phyloP scores from a whole-genome alignment of 106 monocot genomes.

The Triglochin maritima region DNA sequence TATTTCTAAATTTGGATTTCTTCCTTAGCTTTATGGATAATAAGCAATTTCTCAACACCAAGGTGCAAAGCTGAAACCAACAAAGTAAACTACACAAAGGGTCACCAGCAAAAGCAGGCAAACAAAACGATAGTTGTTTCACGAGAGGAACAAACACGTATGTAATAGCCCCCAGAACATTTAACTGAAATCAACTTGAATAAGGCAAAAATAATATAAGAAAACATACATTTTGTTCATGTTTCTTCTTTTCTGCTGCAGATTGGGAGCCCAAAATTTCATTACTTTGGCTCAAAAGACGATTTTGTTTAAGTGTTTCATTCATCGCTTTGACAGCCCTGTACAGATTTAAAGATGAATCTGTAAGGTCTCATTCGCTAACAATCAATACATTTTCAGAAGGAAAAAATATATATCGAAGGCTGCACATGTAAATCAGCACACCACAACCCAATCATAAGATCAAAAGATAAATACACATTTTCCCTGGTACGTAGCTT shows the following conservation, averaged over 20 bases:
- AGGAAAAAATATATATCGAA: too few species aligned
- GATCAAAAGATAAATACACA: too few species aligned
- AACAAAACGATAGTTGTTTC: background rate
- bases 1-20: too few species aligned
- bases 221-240: conserved; percentile 41
- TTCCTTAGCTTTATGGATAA: too few species aligned
- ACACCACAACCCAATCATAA: too few species aligned
- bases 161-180: background rate
- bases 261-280: conserved; percentile 24
- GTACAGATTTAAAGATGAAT: background rate
- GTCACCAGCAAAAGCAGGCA: background rate
- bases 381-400: too few species aligned
- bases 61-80: too few species aligned
- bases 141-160: too few species aligned
- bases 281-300: conserved; percentile 28
- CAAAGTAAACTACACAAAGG: too few species aligned
- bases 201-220: background rate
- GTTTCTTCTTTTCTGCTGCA: conserved; percentile 15
- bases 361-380: background rate
- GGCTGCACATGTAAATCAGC: too few species aligned
- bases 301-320: conserved; percentile 71
- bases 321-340: conserved; percentile 89
- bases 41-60: too few species aligned
- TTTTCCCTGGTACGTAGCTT: too few species aligned
- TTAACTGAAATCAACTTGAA: background rate